Evolutionary conservation across 371 early-diverging fungal species (phyloP).

Genomic region (Blakeslea trispora): DNA sequence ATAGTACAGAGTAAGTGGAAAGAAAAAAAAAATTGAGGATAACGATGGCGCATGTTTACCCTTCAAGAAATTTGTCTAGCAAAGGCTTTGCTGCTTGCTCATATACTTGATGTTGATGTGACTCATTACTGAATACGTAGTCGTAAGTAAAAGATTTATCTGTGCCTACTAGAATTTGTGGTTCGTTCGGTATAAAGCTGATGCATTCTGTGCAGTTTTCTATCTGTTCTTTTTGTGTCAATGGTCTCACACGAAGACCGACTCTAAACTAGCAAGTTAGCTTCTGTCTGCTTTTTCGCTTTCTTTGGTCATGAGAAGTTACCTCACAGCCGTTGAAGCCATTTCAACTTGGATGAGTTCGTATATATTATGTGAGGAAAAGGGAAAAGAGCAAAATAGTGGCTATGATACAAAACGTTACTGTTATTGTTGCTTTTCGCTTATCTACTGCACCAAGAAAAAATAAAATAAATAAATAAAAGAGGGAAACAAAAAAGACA

Average conservation of each 20-base stretch:
- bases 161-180: constrained; percentile 61
- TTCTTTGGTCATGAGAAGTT: not conserved
- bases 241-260: constrained; percentile 79
- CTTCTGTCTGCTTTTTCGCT: not conserved
- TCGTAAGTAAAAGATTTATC: constrained; percentile 84
- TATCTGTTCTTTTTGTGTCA: constrained; percentile 71
- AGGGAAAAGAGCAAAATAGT: no score
- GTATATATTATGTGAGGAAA: no score
- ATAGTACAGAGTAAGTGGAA: constrained; percentile 4
- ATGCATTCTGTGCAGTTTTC: constrained; percentile 70
- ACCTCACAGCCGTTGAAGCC: constrained; percentile 25
- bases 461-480: no score
- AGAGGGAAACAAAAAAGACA: no score
- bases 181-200: constrained; percentile 60
- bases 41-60: constrained; percentile 50
- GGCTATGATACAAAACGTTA: no score
- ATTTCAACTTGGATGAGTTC: constrained; percentile 1
- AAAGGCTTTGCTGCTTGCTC: constrained; percentile 68
- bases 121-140: constrained; percentile 72
- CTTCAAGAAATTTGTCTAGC: constrained; percentile 82
- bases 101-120: constrained; percentile 71
- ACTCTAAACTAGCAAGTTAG: constrained; percentile 51
- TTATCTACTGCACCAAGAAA: no score
- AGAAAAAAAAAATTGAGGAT: not conserved
- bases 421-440: no score